Base-by-base conservation (phyloP, 495 filamentous ascomycete species). In the Talaromyces wortmannii region DNA sequence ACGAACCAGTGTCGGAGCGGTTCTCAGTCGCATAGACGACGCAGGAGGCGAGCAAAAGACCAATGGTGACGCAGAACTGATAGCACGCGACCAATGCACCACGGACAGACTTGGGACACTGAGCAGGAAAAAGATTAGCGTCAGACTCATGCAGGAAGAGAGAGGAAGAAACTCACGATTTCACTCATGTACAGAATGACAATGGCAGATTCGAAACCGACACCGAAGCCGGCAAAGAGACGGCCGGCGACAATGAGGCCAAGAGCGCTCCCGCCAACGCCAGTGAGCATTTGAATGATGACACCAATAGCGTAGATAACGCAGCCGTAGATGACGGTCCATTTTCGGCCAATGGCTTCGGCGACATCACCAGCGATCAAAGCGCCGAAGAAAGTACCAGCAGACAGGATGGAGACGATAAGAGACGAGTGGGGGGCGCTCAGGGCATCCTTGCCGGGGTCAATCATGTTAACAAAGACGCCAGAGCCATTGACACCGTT, bases 111-210 rank as follows among this genome's bases (percentile, higher is more conserved):
- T 79, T 81, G 23, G 85, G 85, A 78, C 52, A 53, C 52, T 53
- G 50, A 6, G 5, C 2, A 6, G 17, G 5, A 4, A 44, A 12
- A 40, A 18, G 16, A 23, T 4, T 50, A 11, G 45, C 29, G 31
- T 10, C 12, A 6, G 23, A 23, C 4, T 23, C 4, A 23, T 31
- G 13, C 0, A 0, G 31, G 4, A 17, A 8, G 31, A 40, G n/a
- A 6, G 33, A 5, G 8, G 29, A 30, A 23, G 12, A 12, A 15
- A 53, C 52, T 53, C 12, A 66, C 65, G 57, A 75, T 74, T 69
- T 87, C 85, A 29, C 82, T 83, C 84, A 87, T 86, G 72, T 87
- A 89, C 42, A 88, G 75, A 64, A 89, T 86, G 68, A 88, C 80
- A 62, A 88, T 81, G 56, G 87, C 84, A 1, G 84, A 88, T 52